phyloP scores from a whole-genome alignment of 2,329 filamentous ascomycete genomes.

The Xylariaceae sp. region DNA sequence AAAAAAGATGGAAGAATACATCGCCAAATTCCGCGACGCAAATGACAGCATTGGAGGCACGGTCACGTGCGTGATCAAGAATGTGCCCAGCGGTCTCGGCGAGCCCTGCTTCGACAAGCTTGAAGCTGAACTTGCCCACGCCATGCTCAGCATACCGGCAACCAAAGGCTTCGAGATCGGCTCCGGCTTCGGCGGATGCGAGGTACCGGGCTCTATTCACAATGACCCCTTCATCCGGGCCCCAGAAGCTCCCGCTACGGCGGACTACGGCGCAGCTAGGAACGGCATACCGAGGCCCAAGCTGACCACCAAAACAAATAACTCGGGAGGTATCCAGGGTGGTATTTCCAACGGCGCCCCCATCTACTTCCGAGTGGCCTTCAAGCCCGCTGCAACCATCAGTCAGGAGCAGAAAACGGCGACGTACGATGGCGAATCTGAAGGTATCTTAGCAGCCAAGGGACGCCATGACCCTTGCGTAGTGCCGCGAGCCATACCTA shows the following conservation, averaged over 20 bases:
- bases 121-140: constrained; percentile 84
- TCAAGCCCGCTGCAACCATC: constrained; percentile 94
- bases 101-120: constrained; percentile 96
- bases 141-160: constrained; percentile 91
- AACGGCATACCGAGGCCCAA: constrained; percentile 48
- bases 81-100: constrained; percentile 77
- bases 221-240: constrained; percentile 79
- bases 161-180: constrained; percentile 96
- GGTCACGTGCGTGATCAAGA: constrained; percentile 88
- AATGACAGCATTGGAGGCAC: constrained; percentile 91
- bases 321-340: constrained; percentile 90
- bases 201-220: constrained; percentile 82
- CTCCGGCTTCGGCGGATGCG: constrained; percentile 82
- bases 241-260: constrained; percentile 54
- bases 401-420: constrained; percentile 80
- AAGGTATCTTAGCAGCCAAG: constrained; percentile 82
- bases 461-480: constrained; percentile 93
- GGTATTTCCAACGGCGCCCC: constrained; percentile 90
- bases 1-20: constrained; percentile 69
- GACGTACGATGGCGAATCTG: constrained; percentile 63
- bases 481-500: constrained; percentile 79
- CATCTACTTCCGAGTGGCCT: constrained; percentile 90
- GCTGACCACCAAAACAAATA: constrained; percentile 85
- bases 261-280: constrained; percentile 37
- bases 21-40: constrained; percentile 70